Conservation (phyloP, 768 basidiomycete species). For the Xerocomellus intermedius region DNA sequence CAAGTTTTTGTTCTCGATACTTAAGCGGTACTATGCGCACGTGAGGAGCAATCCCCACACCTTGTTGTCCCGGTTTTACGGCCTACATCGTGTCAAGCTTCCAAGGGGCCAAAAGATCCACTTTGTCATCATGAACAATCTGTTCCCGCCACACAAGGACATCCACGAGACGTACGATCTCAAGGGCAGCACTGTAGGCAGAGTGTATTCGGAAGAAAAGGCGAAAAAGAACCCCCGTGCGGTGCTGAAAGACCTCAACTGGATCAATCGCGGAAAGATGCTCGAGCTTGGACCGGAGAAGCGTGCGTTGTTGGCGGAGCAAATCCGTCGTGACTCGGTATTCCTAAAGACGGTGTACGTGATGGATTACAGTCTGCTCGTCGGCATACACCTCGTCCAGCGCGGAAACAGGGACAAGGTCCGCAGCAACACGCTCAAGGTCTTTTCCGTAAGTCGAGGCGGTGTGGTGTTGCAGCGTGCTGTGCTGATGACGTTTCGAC, state of each 20-base stretch:
- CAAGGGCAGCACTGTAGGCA: conserved; percentile 90
- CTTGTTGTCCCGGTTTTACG: conserved; percentile 91
- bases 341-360: conserved; percentile 80
- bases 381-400: conserved; percentile 90
- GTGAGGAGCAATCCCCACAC: conserved; percentile 92
- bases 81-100: conserved; percentile 95
- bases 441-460: conserved; percentile 73
- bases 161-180: conserved; percentile 97
- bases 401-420: conserved; percentile 92
- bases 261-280: conserved; percentile 76
- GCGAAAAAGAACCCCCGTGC: conserved; percentile 75
- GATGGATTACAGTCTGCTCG: conserved; percentile 95
- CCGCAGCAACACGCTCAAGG: conserved; percentile 84
- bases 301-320: conserved; percentile 84
- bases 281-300: conserved; percentile 97
- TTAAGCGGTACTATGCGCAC: conserved; percentile 82
- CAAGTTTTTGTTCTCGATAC: conserved; percentile 84
- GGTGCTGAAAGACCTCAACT: conserved; percentile 94
- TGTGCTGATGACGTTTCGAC: conserved; percentile 1
- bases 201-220: conserved; percentile 84
- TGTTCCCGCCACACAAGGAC: conserved; percentile 96
- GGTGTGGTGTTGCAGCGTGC: neutral
- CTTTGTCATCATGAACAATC: conserved; percentile 99
- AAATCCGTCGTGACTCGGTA: conserved; percentile 83
- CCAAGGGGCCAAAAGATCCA: conserved; percentile 94